Evolutionary conservation across 441 rosid genomes (phyloP), one percentile per base, ranked within the genome.

Genomic region (Gossypium trilobum): DNA sequence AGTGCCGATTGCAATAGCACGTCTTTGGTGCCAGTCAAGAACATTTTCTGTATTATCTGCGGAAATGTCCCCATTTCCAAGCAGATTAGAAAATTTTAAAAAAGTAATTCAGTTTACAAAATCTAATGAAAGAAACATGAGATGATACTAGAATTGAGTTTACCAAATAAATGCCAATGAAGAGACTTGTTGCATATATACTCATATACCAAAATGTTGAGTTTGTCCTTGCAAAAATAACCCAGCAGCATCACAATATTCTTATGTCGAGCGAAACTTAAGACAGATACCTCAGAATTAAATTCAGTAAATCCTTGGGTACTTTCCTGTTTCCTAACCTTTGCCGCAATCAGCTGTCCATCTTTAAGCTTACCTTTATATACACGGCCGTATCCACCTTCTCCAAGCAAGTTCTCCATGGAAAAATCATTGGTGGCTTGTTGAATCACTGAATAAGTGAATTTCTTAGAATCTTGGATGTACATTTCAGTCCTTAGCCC

Each of bases 161-260:
- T 78, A 83, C 92, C 90, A 74, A 82, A 86, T 72, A 88, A 79
- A 82, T 88, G 90, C 90, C 90, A 86, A 2, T 85, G 36, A 9
- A 85, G 86, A 70, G 88, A 86, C 63, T 81, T 82, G 82, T 88
- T 88, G 87, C 92, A 88, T 46, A 88, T 85, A 62, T 82, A 88
- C 77, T 88, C 92, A 20, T 88, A 88, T 3, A 88, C 88, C 78
- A 88, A 78, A 55, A 88, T 83, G 76, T 88, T 86, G 71, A 78
- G 78, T 69, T 81, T 80, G 77, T 88, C 92, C 88, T 82, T 85
- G 84, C 88, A 86, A 65, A 85, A 86, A 71, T 75, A 83, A 19
- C 92, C 87, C 79, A 88, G 75, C 71, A 88, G 83, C 92, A 88
- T 86, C 67, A 88, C 87, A 54, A 88, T 88, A 78, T 88, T 88